These are phyloP conservation scores for Lentinus brumalis DNA, from an alignment of 768 basidiomycete species.

Conservation along the genomic window DNA sequence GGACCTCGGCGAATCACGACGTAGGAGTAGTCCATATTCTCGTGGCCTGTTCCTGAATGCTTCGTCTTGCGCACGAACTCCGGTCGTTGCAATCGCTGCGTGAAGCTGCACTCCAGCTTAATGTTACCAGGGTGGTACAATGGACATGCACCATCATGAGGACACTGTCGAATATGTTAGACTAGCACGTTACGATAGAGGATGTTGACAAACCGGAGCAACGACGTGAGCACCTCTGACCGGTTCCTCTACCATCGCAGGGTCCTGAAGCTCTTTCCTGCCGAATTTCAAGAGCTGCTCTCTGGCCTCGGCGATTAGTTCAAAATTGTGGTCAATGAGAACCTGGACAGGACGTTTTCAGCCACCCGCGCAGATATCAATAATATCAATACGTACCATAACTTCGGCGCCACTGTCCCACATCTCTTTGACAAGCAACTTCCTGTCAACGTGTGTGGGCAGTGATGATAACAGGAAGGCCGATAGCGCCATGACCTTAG, in stretches of 20 bases:
- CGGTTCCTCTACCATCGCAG: constrained; percentile 37
- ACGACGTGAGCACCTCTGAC: constrained; percentile 76
- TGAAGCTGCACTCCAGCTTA: constrained; percentile 75
- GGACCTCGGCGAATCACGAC: constrained; percentile 81
- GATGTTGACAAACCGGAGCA: constrained; percentile 67
- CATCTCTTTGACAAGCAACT: constrained; percentile 75
- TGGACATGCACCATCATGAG: constrained; percentile 88
- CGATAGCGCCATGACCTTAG: constrained; percentile 69
- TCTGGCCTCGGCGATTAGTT: constrained; percentile 75
- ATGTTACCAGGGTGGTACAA: constrained; percentile 57
- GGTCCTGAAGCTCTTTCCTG: constrained; percentile 54
- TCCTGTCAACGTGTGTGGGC: constrained; percentile 58
- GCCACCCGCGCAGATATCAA: background rate
- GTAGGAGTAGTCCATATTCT: constrained; percentile 89
- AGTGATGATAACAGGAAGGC: constrained; percentile 86
- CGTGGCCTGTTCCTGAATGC: constrained; percentile 81
- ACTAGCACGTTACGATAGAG: background rate
- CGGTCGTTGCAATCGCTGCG: constrained; percentile 86
- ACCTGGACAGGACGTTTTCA: constrained; percentile 47
- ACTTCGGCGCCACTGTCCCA: constrained; percentile 90
- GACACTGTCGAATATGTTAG: constrained; percentile 58
- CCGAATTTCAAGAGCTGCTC: constrained; percentile 70
- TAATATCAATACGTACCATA: constrained; percentile 50
- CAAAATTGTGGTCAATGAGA: constrained; percentile 87
- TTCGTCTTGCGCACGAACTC: constrained; percentile 86